These are phyloP conservation scores for Lactarius tabidus DNA, from an alignment of 768 basidiomycete genomes.

Conservation along the genomic window DNA sequence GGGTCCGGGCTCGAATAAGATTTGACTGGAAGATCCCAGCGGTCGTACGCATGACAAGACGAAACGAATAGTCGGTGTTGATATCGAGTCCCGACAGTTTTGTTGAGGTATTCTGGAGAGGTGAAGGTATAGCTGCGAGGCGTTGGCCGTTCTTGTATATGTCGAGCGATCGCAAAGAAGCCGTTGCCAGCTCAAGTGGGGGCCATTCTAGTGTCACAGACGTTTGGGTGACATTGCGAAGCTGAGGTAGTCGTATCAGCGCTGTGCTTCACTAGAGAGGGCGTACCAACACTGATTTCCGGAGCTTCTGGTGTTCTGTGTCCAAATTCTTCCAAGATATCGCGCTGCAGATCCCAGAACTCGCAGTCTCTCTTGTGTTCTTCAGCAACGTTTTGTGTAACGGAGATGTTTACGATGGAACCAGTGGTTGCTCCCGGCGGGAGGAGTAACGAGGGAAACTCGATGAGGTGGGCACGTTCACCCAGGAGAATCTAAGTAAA, in stretches of 20 bases:
- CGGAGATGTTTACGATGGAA: constrained; percentile 95
- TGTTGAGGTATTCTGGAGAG: constrained; percentile 79
- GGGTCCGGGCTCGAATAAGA: constrained; percentile 76
- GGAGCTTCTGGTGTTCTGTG: constrained; percentile 63
- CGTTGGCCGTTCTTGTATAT: constrained; percentile 91
- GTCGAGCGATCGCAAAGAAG: constrained; percentile 83
- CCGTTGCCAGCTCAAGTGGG: constrained; percentile 72
- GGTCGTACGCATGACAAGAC: constrained; percentile 87
- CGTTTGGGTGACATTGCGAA: constrained; percentile 95
- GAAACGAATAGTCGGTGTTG: constrained; percentile 88
- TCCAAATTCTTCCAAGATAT: constrained; percentile 77
- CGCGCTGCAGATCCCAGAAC: constrained; percentile 81
- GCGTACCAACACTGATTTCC: constrained; percentile 56
- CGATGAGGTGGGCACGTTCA: constrained; percentile 92
- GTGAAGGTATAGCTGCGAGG: constrained; percentile 79
- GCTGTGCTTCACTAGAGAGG: background rate
- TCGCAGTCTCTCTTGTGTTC: constrained; percentile 78
- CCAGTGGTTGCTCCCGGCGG: constrained; percentile 91
- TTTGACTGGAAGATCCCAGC: constrained; percentile 90
- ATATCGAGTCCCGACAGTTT: constrained; percentile 81
- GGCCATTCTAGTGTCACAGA: constrained; percentile 98
- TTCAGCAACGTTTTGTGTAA: constrained; percentile 80
- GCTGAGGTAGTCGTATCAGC: constrained; percentile 37
- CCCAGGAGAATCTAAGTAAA: constrained; percentile 76
- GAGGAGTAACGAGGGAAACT: constrained; percentile 93